phyloP scores from a whole-genome alignment of 768 basidiomycete species.

The Pulveroboletus sp. region DNA sequence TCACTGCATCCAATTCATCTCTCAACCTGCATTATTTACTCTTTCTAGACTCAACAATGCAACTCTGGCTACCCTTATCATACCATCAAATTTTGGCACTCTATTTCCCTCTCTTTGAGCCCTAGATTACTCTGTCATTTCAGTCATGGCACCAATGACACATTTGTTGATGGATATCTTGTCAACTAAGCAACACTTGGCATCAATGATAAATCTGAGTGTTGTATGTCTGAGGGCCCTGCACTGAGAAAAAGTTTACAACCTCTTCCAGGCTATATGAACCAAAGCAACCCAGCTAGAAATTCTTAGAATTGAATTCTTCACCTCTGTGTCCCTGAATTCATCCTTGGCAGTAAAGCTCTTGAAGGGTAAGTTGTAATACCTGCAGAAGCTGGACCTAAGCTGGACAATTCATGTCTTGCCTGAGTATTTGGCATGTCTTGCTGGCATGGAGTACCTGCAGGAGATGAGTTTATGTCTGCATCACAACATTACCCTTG shows the following conservation, averaged over 20 bases:
- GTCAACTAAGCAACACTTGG: conserved; percentile 14
- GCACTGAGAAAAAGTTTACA: conserved; percentile 12
- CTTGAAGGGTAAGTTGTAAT: conserved; percentile 12
- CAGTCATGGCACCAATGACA: conserved; percentile 17
- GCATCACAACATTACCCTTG: conserved; percentile 14
- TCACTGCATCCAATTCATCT: conserved; percentile 19
- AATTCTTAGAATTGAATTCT: conserved; percentile 21
- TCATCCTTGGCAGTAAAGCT: conserved; percentile 15
- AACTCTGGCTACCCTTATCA: conserved; percentile 18
- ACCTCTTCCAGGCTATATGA: conserved; percentile 23
- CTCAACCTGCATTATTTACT: conserved; percentile 19
- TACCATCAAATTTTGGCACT: conserved; percentile 15
- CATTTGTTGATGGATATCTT: conserved; percentile 17
- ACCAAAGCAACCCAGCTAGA: conserved; percentile 16
- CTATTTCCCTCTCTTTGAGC: conserved; percentile 23
- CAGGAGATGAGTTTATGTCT: conserved; percentile 22
- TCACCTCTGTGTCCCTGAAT: conserved; percentile 10
- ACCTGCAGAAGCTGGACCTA: conserved; percentile 22
- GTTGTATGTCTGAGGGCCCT: conserved; percentile 23
- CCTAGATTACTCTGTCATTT: conserved; percentile 28
- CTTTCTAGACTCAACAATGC: conserved; percentile 24
- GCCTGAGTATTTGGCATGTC: conserved; percentile 17
- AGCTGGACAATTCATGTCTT: conserved; percentile 23
- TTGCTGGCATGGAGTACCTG: conserved; percentile 20
- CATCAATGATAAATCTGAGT: conserved; percentile 17